These are phyloP conservation scores for Xylogone sp. DNA, from an alignment of 2,329 filamentous ascomycete species.

Conservation along the genomic window DNA sequence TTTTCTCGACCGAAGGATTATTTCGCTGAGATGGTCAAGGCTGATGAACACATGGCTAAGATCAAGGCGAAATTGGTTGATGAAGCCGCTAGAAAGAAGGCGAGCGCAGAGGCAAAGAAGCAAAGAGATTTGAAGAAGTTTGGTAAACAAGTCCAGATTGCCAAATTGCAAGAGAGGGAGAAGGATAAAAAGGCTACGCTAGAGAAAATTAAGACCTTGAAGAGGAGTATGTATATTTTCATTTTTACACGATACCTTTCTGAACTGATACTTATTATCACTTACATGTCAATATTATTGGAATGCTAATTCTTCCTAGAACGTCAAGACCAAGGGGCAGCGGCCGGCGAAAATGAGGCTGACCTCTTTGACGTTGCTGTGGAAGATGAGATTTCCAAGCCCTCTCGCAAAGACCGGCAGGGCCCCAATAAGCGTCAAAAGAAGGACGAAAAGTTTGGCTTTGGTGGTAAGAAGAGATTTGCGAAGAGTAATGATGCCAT, in stretches of 20 bases:
- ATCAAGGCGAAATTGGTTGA: conserved; percentile 92
- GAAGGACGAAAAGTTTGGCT: conserved; percentile 93
- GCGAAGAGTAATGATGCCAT: conserved; percentile 85
- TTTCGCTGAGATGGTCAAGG: conserved; percentile 99
- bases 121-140: conserved; percentile 98
- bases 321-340: conserved; percentile 67
- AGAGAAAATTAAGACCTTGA: conserved; percentile 91
- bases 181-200: conserved; percentile 91
- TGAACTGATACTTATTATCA: not conserved
- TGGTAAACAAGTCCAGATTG: conserved; percentile 95
- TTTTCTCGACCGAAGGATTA: conserved; percentile 92
- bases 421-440: conserved; percentile 77
- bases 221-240: conserved; percentile 72
- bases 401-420: conserved; percentile 35
- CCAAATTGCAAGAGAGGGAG: conserved; percentile 89
- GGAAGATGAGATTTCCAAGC: conserved; percentile 47
- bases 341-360: conserved; percentile 64
- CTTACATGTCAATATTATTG: conserved; percentile 11
- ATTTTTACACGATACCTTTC: not conserved
- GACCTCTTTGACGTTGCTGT: conserved; percentile 91
- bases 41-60: conserved; percentile 96
- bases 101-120: conserved; percentile 83
- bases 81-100: conserved; percentile 89
- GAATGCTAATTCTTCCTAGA: conserved; percentile 50
- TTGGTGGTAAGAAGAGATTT: conserved; percentile 92